A percentile compares a stretch with the other conserved stretches of the same genome.
Evolutionary conservation across 2,329 filamentous ascomycete species (phyloP).

Genomic region (Colletotrichum cuscutae): DNA sequence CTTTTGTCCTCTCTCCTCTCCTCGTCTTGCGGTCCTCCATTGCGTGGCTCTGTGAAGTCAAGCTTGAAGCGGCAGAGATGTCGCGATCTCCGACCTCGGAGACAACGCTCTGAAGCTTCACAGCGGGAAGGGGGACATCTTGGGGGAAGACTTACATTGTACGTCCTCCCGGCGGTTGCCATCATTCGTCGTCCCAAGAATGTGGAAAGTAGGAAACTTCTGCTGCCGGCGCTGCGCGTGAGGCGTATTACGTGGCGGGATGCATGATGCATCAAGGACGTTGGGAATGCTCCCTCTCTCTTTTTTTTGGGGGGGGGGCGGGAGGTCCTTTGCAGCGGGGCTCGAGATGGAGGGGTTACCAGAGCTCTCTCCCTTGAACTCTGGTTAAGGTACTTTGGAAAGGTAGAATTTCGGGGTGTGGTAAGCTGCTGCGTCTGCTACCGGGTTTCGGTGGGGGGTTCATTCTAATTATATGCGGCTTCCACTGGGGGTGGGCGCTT

Average conservation of each 20-base stretch:
- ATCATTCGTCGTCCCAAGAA: slow-evolving; percentile 25
- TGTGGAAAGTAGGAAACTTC: background rate
- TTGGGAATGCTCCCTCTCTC: background rate
- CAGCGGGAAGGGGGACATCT: background rate
- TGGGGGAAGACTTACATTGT: slow-evolving; percentile 24
- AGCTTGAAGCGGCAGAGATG: background rate
- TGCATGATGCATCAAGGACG: slow-evolving; percentile 36
- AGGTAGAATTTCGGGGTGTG: background rate
- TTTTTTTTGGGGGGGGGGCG: background rate
- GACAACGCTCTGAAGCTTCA: background rate
- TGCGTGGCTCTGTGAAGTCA: background rate
- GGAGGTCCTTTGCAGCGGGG: background rate
- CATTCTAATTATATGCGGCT: slow-evolving; percentile 6
- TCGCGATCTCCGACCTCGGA: slow-evolving; percentile 14
- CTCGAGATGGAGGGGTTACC: background rate
- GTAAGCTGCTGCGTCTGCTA: background rate
- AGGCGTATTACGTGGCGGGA: slow-evolving; percentile 27
- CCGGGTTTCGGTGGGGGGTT: slow-evolving; percentile 3
- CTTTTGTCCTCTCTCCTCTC: background rate
- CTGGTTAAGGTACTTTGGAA: background rate
- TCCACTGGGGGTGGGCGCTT: background rate
- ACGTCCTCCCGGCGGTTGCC: slow-evolving; percentile 27
- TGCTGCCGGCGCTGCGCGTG: too few species aligned
- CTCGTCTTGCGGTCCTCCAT: background rate
- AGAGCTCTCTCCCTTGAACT: background rate